Evolutionary conservation across 768 basidiomycete species (phyloP), one percentile per base, ranked within the genome.

Genomic region (Obba rivulosa): DNA sequence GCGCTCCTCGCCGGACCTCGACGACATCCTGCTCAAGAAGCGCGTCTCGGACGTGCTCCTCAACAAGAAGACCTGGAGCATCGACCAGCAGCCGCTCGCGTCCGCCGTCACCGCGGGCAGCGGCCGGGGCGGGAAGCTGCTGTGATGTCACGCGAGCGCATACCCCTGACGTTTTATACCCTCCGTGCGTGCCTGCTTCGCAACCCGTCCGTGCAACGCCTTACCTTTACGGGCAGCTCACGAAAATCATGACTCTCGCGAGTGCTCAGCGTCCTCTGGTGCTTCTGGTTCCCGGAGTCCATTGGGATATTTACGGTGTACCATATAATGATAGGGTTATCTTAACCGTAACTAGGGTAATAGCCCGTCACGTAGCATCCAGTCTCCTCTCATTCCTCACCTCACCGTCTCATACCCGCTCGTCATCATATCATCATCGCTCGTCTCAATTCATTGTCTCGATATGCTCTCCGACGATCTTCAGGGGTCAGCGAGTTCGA

Each of bases 1-100:
- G 42, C 69, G 73, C 20, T 71, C 73, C n/a, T 78, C 78, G 35
- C 80, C 81, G 37, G 80, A 81, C 54, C 66, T 81, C 45, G 70
- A 75, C 25, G 69, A 72, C 51, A 64, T 72, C 51, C 53, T 70
- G 45, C 56, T 63, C 52, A 70, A 67, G 64, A 70, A 69, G 60
- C 65, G 62, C 51, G 46, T 62, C 41, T 45, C 56, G 39, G 57
- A 64, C 41, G 61, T 60, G 16, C 63, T 63, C 51, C 42, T 56
- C 44, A 58, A 59, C 58, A 61, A 56, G 60, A 54, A 56, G 41
- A 41, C 53, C 40, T 64, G 58, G 59, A 54, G 55, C 52, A 60
- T 63, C 53, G 62, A 60, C 57, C 51, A 52, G 38, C 46, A 51
- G 10, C 40, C 41, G 8, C 41, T 52, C 9, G 51, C 58, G 41